phyloP scores from a whole-genome alignment of 345 rosid genomes.

The Lepidium sativum region DNA sequence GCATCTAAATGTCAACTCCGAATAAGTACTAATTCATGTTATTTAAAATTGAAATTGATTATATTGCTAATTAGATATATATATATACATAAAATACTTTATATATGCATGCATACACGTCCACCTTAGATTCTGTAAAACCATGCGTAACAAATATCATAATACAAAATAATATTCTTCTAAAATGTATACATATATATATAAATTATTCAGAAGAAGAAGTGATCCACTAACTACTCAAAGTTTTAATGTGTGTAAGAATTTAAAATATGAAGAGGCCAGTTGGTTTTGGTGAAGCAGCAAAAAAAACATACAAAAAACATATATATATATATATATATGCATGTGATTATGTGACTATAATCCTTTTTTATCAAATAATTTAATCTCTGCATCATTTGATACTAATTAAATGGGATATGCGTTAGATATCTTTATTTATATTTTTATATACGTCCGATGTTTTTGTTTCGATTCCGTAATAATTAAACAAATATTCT shows the following conservation, averaged over 20 bases:
- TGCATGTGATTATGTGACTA: conserved; percentile 11
- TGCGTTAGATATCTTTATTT: conserved; percentile 7
- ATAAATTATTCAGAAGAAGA: background rate
- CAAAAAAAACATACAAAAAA: too few species aligned
- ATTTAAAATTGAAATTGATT: too few species aligned
- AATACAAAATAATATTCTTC: background rate
- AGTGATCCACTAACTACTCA: too few species aligned
- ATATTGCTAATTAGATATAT: background rate
- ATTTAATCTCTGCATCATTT: conserved; percentile 5
- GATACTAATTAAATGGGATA: conserved; percentile 15
- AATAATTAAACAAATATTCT: background rate
- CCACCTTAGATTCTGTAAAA: background rate
- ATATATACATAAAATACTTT: too few species aligned
- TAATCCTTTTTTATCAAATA: background rate
- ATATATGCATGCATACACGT: background rate
- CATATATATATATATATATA: too few species aligned
- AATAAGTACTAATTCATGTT: too few species aligned
- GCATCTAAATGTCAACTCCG: too few species aligned
- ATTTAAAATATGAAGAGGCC: background rate
- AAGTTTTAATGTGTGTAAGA: background rate
- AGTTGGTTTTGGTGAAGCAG: background rate
- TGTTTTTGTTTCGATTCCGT: background rate
- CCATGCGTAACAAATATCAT: background rate
- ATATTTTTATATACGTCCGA: background rate
- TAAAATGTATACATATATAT: background rate